Evolutionary conservation across 192 early-diverging fungal genomes (phyloP), one percentile per base, ranked within the genome.

Genomic region (Coemansia sp.): DNA sequence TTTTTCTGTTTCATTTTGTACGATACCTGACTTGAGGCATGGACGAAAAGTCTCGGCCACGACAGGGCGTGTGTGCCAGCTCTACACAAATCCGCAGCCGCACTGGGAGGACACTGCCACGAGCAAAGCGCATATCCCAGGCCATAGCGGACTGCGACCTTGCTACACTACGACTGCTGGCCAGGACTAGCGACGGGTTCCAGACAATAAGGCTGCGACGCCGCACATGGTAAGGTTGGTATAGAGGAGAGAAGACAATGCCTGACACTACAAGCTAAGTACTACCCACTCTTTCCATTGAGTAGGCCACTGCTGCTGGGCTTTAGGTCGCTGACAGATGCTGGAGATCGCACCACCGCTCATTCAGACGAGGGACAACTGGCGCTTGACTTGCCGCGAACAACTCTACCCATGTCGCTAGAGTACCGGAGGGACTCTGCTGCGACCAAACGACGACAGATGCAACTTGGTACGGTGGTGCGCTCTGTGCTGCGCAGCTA

Each of bases 401-500:
- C 72, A 6, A 29, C 53, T 4, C 29, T 80, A 12, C 71, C 71
- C n/a, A 50, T 53, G 34, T 60, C 67, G 3, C 7, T 40, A 27
- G 71, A 74, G 63, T 53, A 63, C 40, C 60, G 65, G 9, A 39
- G 62, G 26, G 65, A 64, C 61, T 46, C 53, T 4, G 37, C 37
- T 18, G 68, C 71, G 9, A 81, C 76, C 10, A 68, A 58, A 37
- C 69, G 72, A 57, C 80, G 81, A 32, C 85, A 84, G 53, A 48
- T 62, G 48, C 80, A 86, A 54, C 67, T 87, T 39, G 56, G 73
- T 26, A 54, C 37, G 1, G 72, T 86, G 21, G 83, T 87, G 8
- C 37, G 63, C 22, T 57, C 65, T 22, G 80, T 86, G 14, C 54
- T 87, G 41, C 82, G 84, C 57, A 63, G 67, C 34, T 79, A 87